Evolutionary conservation across 345 rosid genomes (phyloP).

Genomic region (Euphorbia lathyris): DNA sequence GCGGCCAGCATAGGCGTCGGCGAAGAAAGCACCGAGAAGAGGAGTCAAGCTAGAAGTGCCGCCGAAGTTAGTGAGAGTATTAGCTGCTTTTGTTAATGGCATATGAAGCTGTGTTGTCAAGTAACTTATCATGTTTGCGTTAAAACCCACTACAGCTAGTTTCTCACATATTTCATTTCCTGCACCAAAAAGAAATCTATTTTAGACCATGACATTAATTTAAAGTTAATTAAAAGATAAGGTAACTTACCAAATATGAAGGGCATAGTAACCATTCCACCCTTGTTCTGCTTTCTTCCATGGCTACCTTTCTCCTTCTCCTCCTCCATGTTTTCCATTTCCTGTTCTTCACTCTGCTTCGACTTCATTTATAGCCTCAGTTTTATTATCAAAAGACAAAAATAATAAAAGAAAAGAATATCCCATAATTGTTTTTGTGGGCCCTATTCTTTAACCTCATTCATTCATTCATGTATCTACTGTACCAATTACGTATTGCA

Average conservation of each 20-base stretch:
- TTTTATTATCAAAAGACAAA: neutral
- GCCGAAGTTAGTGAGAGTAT: conserved; percentile 81
- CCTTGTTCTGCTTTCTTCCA: conserved; percentile 17
- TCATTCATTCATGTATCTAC: neutral
- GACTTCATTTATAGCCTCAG: conserved; percentile 15
- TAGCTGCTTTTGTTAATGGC: conserved; percentile 91
- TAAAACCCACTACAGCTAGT: conserved; percentile 82
- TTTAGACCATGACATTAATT: too few relatives aligned
- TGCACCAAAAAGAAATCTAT: conserved; percentile 19
- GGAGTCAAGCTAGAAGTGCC: conserved; percentile 86
- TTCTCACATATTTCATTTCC: conserved; percentile 90
- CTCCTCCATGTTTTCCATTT: conserved; percentile 12
- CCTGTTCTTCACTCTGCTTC: neutral
- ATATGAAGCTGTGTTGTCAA: conserved; percentile 73
- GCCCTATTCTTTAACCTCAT: neutral
- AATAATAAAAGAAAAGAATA: neutral
- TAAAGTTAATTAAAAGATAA: too few relatives aligned
- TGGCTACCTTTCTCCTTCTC: neutral
- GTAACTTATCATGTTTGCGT: conserved; percentile 84
- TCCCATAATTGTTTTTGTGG: neutral
- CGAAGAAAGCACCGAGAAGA: conserved; percentile 77
- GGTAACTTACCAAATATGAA: conserved; percentile 31
- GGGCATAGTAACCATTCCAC: conserved; percentile 35
- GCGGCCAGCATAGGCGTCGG: conserved; percentile 81
- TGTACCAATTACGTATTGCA: neutral